phyloP scores from a whole-genome alignment of 2,329 filamentous ascomycete genomes.

The Spiromastix sp. region DNA sequence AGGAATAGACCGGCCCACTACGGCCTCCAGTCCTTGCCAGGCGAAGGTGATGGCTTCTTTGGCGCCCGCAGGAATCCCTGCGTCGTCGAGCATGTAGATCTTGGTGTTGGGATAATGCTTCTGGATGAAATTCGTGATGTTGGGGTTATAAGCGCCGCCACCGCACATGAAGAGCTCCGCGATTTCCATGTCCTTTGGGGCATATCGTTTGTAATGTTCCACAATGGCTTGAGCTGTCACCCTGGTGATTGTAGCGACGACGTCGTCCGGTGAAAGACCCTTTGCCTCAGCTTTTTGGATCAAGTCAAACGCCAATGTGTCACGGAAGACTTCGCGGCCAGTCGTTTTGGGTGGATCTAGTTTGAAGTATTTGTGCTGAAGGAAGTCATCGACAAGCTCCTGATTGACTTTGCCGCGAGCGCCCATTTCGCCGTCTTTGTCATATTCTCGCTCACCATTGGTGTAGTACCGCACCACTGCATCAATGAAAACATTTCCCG shows the following conservation, averaged over 20 bases:
- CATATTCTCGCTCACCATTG: constrained; percentile 40
- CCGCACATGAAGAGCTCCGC: constrained; percentile 53
- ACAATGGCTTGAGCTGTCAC: constrained; percentile 51
- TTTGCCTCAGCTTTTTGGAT: constrained; percentile 38
- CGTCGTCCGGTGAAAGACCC: constrained; percentile 40
- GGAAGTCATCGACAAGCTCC: constrained; percentile 42
- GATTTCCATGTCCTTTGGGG: constrained; percentile 35
- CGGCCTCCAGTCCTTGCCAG: constrained; percentile 50
- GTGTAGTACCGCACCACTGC: constrained; percentile 46
- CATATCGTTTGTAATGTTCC: constrained; percentile 39
- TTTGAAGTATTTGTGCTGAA: constrained; percentile 41
- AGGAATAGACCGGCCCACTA: constrained; percentile 45
- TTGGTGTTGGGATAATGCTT: constrained; percentile 37
- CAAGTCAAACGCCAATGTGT: constrained; percentile 44
- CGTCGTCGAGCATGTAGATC: constrained; percentile 47
- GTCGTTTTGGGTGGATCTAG: constrained; percentile 47
- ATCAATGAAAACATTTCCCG: constrained; percentile 48
- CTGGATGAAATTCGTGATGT: constrained; percentile 46
- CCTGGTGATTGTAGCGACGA: constrained; percentile 49
- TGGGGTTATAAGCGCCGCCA: constrained; percentile 48
- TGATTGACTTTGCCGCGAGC: constrained; percentile 40
- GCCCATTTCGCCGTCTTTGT: constrained; percentile 43
- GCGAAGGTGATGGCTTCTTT: constrained; percentile 53
- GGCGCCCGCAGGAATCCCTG: constrained; percentile 46
- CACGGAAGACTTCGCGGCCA: constrained; percentile 49